Evolutionary conservation across 768 basidiomycete genomes (phyloP).

Genomic region (Favolaschia claudopus): DNA sequence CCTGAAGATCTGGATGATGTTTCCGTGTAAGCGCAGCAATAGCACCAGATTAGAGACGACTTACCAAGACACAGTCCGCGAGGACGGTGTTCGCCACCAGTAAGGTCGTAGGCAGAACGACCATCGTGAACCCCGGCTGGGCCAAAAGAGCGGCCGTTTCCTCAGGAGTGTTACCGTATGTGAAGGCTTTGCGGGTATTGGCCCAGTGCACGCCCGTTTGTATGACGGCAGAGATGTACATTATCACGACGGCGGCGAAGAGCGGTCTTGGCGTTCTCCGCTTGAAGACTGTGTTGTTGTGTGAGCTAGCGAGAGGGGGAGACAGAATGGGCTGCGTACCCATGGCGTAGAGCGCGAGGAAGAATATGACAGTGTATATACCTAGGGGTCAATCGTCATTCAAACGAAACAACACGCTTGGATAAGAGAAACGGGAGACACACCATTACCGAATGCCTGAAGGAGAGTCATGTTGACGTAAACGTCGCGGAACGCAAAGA

Average conservation of each 20-base stretch:
- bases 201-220: conserved; percentile 20
- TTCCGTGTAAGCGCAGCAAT: neutral
- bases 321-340: neutral
- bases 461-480: conserved; percentile 18
- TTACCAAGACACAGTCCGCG: conserved; percentile 21
- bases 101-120: conserved; percentile 8
- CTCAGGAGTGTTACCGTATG: conserved; percentile 9
- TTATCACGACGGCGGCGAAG: conserved; percentile 4
- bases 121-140: neutral
- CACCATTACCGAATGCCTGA: conserved; percentile 16
- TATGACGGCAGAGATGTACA: conserved; percentile 16
- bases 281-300: conserved; percentile 5
- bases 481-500: conserved; percentile 17
- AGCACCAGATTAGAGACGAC: neutral
- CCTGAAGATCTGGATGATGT: conserved; percentile 38
- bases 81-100: conserved; percentile 21
- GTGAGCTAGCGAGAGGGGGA: neutral
- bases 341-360: conserved; percentile 23
- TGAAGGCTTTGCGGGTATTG: conserved; percentile 12
- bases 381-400: neutral
- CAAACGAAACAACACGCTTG: neutral
- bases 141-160: neutral
- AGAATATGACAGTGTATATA: conserved; percentile 18
- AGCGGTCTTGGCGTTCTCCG: conserved; percentile 3
- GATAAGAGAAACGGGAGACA: neutral